phyloP scores from a whole-genome alignment of 495 filamentous ascomycete species.

The Aspergillus ostianus region DNA sequence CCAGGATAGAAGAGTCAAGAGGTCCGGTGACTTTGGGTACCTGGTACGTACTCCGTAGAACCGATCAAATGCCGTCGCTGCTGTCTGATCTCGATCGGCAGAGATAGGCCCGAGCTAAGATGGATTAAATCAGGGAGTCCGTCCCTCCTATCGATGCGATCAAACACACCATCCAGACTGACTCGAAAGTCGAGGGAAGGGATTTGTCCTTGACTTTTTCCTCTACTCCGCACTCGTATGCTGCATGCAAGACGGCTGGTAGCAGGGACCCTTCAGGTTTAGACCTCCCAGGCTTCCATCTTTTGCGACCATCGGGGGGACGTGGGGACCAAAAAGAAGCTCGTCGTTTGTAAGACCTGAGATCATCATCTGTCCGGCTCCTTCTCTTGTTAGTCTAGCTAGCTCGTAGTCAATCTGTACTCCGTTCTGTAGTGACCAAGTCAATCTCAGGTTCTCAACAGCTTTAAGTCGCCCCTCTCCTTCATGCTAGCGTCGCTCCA shows the following conservation, averaged over 20 bases:
- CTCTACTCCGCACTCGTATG: slow-evolving; percentile 12
- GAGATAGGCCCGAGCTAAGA: background rate
- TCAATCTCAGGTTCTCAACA: slow-evolving; percentile 7
- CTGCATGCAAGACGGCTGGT: slow-evolving; percentile 18
- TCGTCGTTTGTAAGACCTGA: background rate
- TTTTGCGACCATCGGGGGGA: background rate
- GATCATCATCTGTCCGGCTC: background rate
- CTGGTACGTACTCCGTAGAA: background rate
- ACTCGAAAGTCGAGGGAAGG: background rate
- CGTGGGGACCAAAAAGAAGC: slow-evolving; percentile 2
- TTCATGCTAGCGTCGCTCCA: slow-evolving; percentile 6
- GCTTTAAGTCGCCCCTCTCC: slow-evolving; percentile 6
- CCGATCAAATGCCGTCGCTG: background rate
- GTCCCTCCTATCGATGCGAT: background rate
- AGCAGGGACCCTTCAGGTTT: slow-evolving; percentile 8
- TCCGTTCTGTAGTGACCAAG: slow-evolving; percentile 1
- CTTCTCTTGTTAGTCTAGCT: slow-evolving; percentile 1
- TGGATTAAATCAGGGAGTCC: background rate
- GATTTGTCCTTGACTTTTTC: background rate
- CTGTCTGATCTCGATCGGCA: background rate
- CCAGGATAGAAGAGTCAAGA: background rate
- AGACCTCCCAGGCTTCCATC: background rate
- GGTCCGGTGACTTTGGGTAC: background rate
- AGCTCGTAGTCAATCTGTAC: slow-evolving; percentile 1
- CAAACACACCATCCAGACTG: background rate